Evolutionary conservation across 83 land plant genomes (phyloP), one percentile per base, ranked within the genome.

Genomic region (Picea abies): DNA sequence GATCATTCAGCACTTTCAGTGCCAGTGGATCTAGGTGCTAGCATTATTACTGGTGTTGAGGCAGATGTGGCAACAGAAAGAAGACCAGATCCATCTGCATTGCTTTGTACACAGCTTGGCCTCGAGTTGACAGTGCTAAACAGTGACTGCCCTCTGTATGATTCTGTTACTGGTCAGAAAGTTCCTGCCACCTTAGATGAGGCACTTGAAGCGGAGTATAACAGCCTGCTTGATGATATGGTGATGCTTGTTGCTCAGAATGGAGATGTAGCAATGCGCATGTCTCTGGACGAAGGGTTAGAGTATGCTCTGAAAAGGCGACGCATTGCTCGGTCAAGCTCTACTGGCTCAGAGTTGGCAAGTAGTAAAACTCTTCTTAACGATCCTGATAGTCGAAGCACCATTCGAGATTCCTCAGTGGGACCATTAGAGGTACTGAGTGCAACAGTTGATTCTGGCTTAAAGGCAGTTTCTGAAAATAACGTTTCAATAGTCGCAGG

Each of bases 21-120:
- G 64, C 99, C 99, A 58, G 99, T 97, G 26, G 99, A 97, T 90
- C 91, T 97, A 85, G 99, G 99, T 22, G 99, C 99, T 75, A 97
- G 99, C 84, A 97, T 97, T 49, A 97, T 97, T 39, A 97, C 99
- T 60, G 98, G 99, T 65, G 95, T 95, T 32, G 96, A 95, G 86
- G 99, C 98, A 26, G 98, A 97, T 90, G 91, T 97, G 47, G 92
- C 90, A 52, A 91, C 98, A 66, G 98, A 94, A 82, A 90, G 99
- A 81, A 89, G 98, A 80, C 91, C 99, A 12, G 99, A 97, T 79
- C 99, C 99, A 77, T 94, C 98, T 79, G 90, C 99, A 12, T 82
- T 97, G 79, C 77, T 97, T 29, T 97, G 99, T 91, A 85, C 87
- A 71, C 99, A 97, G 86, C 87, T 97, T 77, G 97, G 97, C n/a